phyloP scores from a whole-genome alignment of 2,329 filamentous ascomycete species.

The Hymenoscyphus occultus region DNA sequence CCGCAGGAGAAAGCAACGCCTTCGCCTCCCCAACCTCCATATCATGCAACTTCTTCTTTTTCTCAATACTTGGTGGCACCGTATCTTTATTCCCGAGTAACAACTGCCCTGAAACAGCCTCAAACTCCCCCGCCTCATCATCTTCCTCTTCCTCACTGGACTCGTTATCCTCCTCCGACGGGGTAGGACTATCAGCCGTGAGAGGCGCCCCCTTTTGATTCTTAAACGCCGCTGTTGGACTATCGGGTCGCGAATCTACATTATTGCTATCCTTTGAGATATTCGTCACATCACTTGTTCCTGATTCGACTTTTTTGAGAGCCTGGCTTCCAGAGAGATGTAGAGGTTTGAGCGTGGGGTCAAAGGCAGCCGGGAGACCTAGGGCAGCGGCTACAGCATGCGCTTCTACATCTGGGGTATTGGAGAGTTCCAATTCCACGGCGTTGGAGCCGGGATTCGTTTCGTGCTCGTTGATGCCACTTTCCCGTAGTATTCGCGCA shows the following conservation, averaged over 20 bases:
- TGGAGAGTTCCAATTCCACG: slow-evolving; percentile 30
- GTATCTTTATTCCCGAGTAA: slow-evolving; percentile 24
- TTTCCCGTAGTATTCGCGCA: slow-evolving; percentile 62
- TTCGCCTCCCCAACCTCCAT: slow-evolving; percentile 60
- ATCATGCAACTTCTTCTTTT: slow-evolving; percentile 54
- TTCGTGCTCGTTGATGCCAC: slow-evolving; percentile 39
- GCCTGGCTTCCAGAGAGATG: slow-evolving; percentile 34
- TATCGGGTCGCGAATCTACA: slow-evolving; percentile 36
- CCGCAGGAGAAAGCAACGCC: slow-evolving; percentile 39
- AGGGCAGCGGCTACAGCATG: slow-evolving; percentile 62
- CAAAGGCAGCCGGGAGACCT: slow-evolving; percentile 59
- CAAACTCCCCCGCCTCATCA: slow-evolving; percentile 38
- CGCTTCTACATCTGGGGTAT: slow-evolving; percentile 56
- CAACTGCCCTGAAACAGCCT: slow-evolving; percentile 30
- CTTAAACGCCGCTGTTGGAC: slow-evolving; percentile 41
- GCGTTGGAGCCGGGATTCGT: slow-evolving; percentile 28
- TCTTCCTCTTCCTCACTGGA: slow-evolving; percentile 35
- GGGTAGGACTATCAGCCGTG: slow-evolving; percentile 28
- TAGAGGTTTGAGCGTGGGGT: slow-evolving; percentile 60
- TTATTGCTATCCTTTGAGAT: slow-evolving; percentile 25
- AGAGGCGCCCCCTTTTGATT: slow-evolving; percentile 40
- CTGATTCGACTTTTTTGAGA: slow-evolving; percentile 30
- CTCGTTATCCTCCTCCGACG: slow-evolving; percentile 39
- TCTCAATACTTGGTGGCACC: slow-evolving; percentile 18
- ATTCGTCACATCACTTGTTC: slow-evolving; percentile 28